These are phyloP conservation scores for Themeda triandra DNA, from an alignment of 176 grass and related monocot genomes.

Conservation along the genomic window DNA sequence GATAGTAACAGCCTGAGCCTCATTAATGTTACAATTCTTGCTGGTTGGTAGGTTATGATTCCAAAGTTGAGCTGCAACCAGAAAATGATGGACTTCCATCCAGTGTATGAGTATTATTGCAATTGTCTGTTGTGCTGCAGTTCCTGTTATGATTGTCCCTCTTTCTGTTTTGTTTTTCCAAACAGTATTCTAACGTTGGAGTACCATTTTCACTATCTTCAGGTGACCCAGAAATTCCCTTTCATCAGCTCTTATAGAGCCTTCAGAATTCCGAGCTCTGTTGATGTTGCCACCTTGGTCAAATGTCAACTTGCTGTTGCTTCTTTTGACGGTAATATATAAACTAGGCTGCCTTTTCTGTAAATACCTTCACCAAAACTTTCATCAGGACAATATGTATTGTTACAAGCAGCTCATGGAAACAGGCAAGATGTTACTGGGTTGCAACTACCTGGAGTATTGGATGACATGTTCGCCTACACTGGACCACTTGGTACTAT, in stretches of 20 bases:
- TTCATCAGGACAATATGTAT: background rate
- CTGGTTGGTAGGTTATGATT: conserved; percentile 69
- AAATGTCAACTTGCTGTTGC: conserved; percentile 76
- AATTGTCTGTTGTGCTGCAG: background rate
- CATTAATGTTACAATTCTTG: background rate
- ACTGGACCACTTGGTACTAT: conserved; percentile 69
- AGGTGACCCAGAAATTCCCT: conserved; percentile 81
- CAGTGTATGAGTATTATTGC: conserved; percentile 37
- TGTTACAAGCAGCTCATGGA: conserved; percentile 50
- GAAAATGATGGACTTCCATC: conserved; percentile 53
- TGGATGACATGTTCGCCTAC: conserved; percentile 93
- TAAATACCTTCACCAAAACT: background rate
- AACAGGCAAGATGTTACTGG: conserved; percentile 52
- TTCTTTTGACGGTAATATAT: conserved; percentile 50
- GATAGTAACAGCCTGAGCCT: background rate
- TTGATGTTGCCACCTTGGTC: conserved; percentile 53
- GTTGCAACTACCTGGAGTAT: conserved; percentile 73
- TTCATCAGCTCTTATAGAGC: conserved; percentile 69
- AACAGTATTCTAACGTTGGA: conserved; percentile 1
- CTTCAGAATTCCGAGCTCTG: conserved; percentile 48
- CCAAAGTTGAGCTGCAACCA: conserved; percentile 61
- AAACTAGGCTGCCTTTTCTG: background rate
- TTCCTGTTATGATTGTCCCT: background rate
- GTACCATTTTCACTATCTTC: conserved; percentile 23
- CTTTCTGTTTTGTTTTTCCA: background rate